Percentiles rank a stretch among this genome's conserved stretches.
Evolutionary conservation across 108 stramenopile species (phyloP).

Genomic region (Poteriospumella lacustris): DNA sequence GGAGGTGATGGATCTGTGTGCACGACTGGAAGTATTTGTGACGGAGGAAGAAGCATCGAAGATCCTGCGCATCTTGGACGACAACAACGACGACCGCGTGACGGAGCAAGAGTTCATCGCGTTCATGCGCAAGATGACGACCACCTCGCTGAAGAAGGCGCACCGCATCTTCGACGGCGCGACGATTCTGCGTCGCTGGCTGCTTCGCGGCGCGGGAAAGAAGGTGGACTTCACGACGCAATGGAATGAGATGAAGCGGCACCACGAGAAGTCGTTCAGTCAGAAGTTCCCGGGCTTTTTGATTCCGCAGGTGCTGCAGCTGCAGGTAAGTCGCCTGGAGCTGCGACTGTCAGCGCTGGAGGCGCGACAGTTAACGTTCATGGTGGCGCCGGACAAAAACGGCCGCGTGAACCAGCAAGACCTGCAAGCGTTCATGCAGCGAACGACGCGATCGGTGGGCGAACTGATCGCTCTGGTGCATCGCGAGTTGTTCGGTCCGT

Average conservation of each 20-base stretch:
- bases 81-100: background rate
- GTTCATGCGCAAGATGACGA: background rate
- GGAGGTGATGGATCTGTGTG: slow-evolving; percentile 17
- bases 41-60: slow-evolving; percentile 12
- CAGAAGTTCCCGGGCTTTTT: slow-evolving; percentile 11
- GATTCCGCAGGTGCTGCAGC: background rate
- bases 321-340: background rate
- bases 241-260: background rate
- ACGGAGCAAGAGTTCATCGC: slow-evolving; percentile 1
- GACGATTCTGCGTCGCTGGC: slow-evolving; percentile 2
- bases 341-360: background rate
- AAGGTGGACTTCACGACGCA: background rate
- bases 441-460: background rate
- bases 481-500: background rate
- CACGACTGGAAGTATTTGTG: slow-evolving; percentile 2
- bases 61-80: background rate
- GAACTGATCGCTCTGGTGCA: slow-evolving; percentile 2
- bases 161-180: background rate
- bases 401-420: slow-evolving; percentile 9
- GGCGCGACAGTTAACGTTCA: background rate
- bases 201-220: background rate
- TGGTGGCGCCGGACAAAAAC: slow-evolving; percentile 19
- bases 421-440: slow-evolving; percentile 11
- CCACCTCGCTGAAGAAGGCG: background rate
- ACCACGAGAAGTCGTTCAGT: background rate